Base-by-base conservation (phyloP, 352 stramenopile genomes). In the Pythium angustatum region DNA sequence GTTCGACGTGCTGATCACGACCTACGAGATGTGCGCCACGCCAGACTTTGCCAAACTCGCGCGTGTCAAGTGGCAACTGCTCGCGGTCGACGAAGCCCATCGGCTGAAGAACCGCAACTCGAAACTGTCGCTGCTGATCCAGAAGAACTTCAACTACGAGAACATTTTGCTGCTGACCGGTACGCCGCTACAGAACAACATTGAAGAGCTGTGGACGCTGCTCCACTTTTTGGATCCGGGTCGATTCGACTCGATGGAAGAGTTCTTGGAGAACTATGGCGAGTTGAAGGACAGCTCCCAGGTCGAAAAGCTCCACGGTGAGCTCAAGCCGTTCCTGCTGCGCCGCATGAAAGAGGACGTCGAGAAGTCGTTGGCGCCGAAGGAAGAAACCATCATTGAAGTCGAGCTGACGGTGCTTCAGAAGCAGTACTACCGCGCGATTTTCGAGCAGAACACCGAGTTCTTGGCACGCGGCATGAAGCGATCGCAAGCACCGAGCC, bases 1-100 rank as follows among this genome's bases (percentile, higher is more conserved):
- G 19, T 99, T 99, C 76, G 97, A 99, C 71, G 96, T 99, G 24
- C 76, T 99, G 14, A 97, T 99, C 34, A 99, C 98, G 21, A 99
- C 97, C 2, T 99, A 99, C 75, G 98, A 99, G 71, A 99, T 99
- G 75, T 90, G 98, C 9, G 89, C 82, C 24, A 94, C 98, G 36
- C 94, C 93, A 49, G 96, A 99, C 58, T 85, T 97, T n/a, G 80
- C 74, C 41, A 94, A 98, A 48, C 83, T 99, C 58, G 87, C 87
- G 51, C 85, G 96, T 53, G 83, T 94, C 21, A 66, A 91, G 48
- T 99, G 98, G 96, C 88, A 97, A 66, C 75, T 97, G 4, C 82
- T 99, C 56, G 94, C 99, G 22, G 97, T 99, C 12, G 98, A 99
- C 73, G 98, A 99, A 79, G 98, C 98, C 5, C 98, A 99, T 81